Base-by-base conservation (phyloP, 2,329 filamentous ascomycete genomes). In the Cladosporium sp. region DNA sequence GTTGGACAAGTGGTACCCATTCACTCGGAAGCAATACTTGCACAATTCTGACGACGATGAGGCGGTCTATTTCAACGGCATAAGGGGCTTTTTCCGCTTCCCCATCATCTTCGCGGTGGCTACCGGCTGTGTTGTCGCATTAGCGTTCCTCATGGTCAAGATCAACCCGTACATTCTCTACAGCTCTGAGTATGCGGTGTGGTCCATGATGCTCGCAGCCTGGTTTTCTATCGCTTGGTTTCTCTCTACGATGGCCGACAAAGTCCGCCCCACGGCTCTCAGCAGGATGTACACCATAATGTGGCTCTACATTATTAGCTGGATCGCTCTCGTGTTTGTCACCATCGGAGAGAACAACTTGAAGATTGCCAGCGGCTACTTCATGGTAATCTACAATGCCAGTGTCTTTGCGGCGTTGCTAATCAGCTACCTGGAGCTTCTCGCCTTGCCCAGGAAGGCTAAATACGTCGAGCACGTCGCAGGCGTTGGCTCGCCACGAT, bases 131-230 rank as follows among this genome's bases (percentile, higher is more conserved):
- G 82, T 86, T 0, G 68, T 95, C 19, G 87, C 82, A 0, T 76
- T 89, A 14, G 86, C 87, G 1, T 87, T 87, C 60, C 70, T 97
- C 48, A 63, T 95, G 40, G 81, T 81, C 35, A 95, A 93, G 68
- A 73, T 92, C 65, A 97, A 97, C 65, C 90, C 92, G 1, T 80
- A 89, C 62, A 89, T 97, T 61, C 76, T 93, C n/a, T 93, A 96
- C 72, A 91, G 89, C 70, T 95, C 87, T 62, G 79, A 84, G 44
- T 97, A 93, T 67, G 78, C 87, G 4, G 86, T 96, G 64, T 95
- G 90, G 89, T 70, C 68, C 28, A 95, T 95, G 85, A 87, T 90
- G 73, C 65, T 92, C 0, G 87, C 87, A 0, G 77, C 89, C 1
- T 95, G 90, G 76, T 83, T 93, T 63, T 84, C 86, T 54, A 69